A percentile compares a stretch with the other conserved stretches of the same genome.
Conservation (phyloP, 192 early-diverging fungal genomes). For the Coemansia sp. region DNA sequence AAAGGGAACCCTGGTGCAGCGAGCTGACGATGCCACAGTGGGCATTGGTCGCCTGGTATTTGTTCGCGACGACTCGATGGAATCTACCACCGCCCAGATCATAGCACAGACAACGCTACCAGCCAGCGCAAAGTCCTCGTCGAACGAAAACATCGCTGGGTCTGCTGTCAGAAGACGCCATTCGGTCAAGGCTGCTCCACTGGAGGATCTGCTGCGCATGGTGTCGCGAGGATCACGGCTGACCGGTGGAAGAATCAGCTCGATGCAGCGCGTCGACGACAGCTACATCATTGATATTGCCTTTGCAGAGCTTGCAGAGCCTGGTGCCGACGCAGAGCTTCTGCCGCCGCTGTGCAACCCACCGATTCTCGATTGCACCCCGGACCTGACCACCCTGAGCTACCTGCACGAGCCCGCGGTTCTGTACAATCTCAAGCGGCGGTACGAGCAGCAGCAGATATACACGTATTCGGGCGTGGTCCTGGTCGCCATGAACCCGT, state of each 20-base stretch:
- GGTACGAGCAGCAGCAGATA: slow-evolving; percentile 88
- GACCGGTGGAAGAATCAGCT: slow-evolving; percentile 50
- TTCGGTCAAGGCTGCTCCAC: slow-evolving; percentile 17
- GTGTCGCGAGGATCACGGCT: slow-evolving; percentile 47
- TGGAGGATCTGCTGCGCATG: slow-evolving; percentile 41
- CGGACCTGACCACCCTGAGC: slow-evolving; percentile 87
- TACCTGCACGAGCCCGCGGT: slow-evolving; percentile 96
- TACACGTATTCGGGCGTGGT: slow-evolving; percentile 99
- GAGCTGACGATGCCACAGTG: slow-evolving; percentile 36
- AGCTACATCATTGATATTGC: slow-evolving; percentile 43
- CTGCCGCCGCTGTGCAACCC: slow-evolving; percentile 94
- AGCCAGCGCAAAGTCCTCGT: background rate
- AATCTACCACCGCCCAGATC: slow-evolving; percentile 36
- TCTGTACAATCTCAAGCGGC: slow-evolving; percentile 85
- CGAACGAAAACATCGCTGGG: background rate
- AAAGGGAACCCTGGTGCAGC: slow-evolving; percentile 59
- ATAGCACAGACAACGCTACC: slow-evolving; percentile 31
- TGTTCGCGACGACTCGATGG: slow-evolving; percentile 34
- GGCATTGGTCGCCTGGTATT: slow-evolving; percentile 49
- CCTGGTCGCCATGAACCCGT: slow-evolving; percentile 97
- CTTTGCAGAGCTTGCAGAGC: slow-evolving; percentile 46
- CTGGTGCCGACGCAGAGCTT: slow-evolving; percentile 36
- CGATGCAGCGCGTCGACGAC: slow-evolving; percentile 22
- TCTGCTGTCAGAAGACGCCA: background rate
- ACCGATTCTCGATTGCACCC: slow-evolving; percentile 79